Evolutionary conservation across 176 grass and related monocot genomes (phyloP).

Genomic region (Raddia guianensis): DNA sequence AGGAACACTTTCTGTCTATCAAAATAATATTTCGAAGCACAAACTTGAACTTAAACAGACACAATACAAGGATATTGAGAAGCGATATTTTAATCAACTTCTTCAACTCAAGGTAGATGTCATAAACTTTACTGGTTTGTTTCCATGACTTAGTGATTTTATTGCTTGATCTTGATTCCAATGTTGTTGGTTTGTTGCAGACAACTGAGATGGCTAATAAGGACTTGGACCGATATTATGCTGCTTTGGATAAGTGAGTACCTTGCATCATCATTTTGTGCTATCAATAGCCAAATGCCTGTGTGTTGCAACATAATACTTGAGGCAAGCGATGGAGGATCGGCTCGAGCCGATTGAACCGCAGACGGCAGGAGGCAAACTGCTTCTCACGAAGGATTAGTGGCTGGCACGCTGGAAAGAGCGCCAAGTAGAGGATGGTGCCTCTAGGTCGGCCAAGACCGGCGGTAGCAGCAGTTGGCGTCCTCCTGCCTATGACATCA

Average conservation of each 20-base stretch:
- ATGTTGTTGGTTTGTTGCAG: slow-evolving; percentile 61
- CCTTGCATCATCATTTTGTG: neutral
- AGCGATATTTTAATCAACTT: slow-evolving; percentile 84
- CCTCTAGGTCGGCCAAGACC: too few species aligned
- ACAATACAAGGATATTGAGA: slow-evolving; percentile 95
- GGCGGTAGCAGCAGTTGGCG: too few species aligned
- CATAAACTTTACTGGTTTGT: slow-evolving; percentile 32
- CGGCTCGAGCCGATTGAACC: too few species aligned
- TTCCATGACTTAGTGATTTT: slow-evolving; percentile 29
- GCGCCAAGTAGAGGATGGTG: too few species aligned
- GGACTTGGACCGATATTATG: slow-evolving; percentile 91
- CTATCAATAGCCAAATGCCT: neutral
- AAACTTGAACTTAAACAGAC: slow-evolving; percentile 91
- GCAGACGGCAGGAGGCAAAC: too few species aligned
- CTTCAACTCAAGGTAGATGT: slow-evolving; percentile 91
- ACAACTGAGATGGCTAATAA: slow-evolving; percentile 99
- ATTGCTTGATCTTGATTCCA: slow-evolving; percentile 36
- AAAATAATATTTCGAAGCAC: slow-evolving; percentile 90
- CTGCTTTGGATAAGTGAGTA: slow-evolving; percentile 91
- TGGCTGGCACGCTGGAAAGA: too few species aligned
- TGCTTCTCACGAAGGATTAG: too few species aligned
- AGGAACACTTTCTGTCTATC: slow-evolving; percentile 87
- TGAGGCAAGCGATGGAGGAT: too few species aligned
- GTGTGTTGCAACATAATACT: too few species aligned
- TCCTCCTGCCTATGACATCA: too few species aligned